Conservation (phyloP, 2,329 filamentous ascomycete species). For the Aspergillus sp. region DNA sequence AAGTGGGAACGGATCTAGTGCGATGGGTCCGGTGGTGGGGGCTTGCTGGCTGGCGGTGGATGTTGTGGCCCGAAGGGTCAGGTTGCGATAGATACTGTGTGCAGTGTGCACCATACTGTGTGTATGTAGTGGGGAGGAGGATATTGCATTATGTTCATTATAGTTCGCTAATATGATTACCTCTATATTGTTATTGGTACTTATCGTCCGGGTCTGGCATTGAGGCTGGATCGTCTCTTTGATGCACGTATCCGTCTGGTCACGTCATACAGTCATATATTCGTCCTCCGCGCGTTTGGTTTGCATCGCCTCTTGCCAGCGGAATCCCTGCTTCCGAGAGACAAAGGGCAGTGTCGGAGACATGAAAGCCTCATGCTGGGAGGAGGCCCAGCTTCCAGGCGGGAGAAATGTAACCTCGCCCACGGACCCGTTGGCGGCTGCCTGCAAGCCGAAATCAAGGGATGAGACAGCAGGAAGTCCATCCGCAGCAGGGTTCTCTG, state of each 20-base stretch:
- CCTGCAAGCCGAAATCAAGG: neutral
- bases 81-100: neutral
- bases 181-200: neutral
- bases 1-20: neutral
- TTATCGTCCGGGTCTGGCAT: neutral
- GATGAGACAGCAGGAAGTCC: neutral
- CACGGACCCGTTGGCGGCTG: neutral
- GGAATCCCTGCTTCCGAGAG: constrained; percentile 31
- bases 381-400: constrained; percentile 11
- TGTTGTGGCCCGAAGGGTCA: neutral
- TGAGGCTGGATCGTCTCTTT: neutral
- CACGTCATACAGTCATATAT: constrained; percentile 40
- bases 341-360: neutral
- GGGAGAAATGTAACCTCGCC: neutral
- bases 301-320: constrained; percentile 42
- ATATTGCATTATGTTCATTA: neutral
- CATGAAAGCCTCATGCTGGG: constrained; percentile 14
- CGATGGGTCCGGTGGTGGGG: neutral
- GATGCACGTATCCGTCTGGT: neutral
- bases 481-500: constrained; percentile 33
- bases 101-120: no score
- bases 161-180: neutral
- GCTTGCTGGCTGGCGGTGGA: no score
- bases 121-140: no score
- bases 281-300: constrained; percentile 39